Base-by-base conservation (phyloP, 2,329 filamentous ascomycete species). In the Trichoderma aggressivum region DNA sequence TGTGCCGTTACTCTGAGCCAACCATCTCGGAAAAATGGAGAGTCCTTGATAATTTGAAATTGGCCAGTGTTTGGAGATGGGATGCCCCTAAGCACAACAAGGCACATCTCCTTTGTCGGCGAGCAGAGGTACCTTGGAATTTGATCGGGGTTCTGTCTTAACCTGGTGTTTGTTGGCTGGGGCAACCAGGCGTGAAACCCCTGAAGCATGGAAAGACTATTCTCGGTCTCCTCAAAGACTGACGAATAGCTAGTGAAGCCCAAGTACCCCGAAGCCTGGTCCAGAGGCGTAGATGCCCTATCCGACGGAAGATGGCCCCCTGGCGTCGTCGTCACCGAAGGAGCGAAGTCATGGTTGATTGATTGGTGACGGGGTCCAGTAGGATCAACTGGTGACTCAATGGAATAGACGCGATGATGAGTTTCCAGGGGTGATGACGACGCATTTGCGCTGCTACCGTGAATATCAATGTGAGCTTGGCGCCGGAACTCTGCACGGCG, bases 231-330 rank as follows among this genome's bases (percentile, higher is more conserved):
- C 26, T 82, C 81, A 61, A 81, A 82, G 26, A 84, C 81, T 16
- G 79, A 78, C 61, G 78, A 81, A 72, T 82, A 82, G 70, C 82
- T 84, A 3, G 82, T 84, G 74, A 81, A 83, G 67, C 83, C 83
- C n/a, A 85, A 78, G 76, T 84, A 84, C 1, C 83, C 84, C 16
- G 75, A 70, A 4, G 67, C 59, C 16, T 73, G 70, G 12, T 56
- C 60, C 16, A 60, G 18, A 8, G 65, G 72, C 8, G 47, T 66
- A 6, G 72, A 50, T 8, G 70, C 66, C 56, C 59, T 67, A 3
- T 53, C 69, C 11, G 58, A 61, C 8, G 65, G n/a, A 3, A 59
- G 50, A 28, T 62, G 64, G 1, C 64, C 55, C 32, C 58, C 59
- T 14, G 59, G 67, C 3, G 67, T 70, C 18, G 67, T 55, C 30